phyloP scores from a whole-genome alignment of 139 green algal genomes.

The Picochlorum sp. region DNA sequence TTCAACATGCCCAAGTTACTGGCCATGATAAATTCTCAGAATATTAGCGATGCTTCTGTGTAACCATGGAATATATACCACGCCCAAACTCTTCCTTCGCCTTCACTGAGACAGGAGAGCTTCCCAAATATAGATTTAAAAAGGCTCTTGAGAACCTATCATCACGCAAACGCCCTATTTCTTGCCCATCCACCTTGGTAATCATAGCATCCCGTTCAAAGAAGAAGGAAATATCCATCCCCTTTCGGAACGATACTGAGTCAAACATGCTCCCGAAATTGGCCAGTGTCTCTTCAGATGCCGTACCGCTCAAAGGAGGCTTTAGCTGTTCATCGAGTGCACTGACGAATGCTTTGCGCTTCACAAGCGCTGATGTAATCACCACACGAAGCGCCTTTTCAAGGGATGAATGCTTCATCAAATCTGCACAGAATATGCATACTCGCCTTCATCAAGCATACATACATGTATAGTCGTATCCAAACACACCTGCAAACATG shows the following conservation, averaged over 20 bases:
- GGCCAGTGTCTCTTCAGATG: not conserved
- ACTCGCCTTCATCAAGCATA: no score
- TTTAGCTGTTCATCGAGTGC: constrained; percentile 4
- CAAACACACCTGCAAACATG: not conserved
- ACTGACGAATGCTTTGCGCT: constrained; percentile 6
- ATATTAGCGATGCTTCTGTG: constrained; percentile 17
- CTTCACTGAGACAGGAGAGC: not conserved
- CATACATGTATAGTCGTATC: not conserved
- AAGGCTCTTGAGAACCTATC: not conserved
- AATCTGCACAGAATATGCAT: no score
- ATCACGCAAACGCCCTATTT: not conserved
- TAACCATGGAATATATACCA: constrained; percentile 4
- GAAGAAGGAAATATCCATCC: constrained; percentile 9
- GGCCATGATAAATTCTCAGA: constrained; percentile 59
- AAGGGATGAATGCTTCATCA: not conserved
- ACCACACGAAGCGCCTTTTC: not conserved
- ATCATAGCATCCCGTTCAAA: not conserved
- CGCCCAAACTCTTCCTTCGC: constrained; percentile 5
- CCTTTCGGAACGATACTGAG: constrained; percentile 3
- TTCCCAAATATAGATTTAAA: constrained; percentile 10
- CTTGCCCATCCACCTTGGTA: constrained; percentile 1
- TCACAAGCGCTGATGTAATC: constrained; percentile 9
- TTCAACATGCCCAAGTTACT: constrained; percentile 75
- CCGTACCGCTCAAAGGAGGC: not conserved
- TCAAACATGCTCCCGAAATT: constrained; percentile 4